Percentiles rank a stretch among this genome's conserved stretches.
Evolutionary conservation across 2,329 filamentous ascomycete genomes (phyloP).

Genomic region (Pseudohalonectria lignicola): DNA sequence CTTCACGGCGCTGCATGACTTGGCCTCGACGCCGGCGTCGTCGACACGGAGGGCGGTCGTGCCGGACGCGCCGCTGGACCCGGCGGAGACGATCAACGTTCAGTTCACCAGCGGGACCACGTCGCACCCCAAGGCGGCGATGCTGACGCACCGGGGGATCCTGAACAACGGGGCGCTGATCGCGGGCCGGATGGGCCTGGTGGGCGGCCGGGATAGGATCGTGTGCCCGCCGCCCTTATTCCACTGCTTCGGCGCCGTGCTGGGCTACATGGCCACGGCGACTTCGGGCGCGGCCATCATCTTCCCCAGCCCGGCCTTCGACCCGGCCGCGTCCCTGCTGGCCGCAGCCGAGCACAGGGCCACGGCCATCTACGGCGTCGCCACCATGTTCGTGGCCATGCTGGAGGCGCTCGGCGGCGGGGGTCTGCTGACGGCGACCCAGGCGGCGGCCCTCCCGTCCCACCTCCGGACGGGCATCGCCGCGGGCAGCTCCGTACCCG

Average conservation of each 20-base stretch:
- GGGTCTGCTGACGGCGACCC: slow-evolving; percentile 11
- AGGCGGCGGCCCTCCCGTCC: slow-evolving; percentile 13
- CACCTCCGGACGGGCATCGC: slow-evolving; percentile 79
- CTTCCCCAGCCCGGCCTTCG: slow-evolving; percentile 79
- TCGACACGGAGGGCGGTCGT: slow-evolving; percentile 20
- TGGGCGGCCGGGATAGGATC: slow-evolving; percentile 58
- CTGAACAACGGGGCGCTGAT: slow-evolving; percentile 88
- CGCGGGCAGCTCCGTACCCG: slow-evolving; percentile 76
- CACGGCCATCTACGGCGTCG: slow-evolving; percentile 72
- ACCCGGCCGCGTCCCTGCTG: slow-evolving; percentile 59
- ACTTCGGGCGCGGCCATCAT: slow-evolving; percentile 71
- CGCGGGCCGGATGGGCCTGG: slow-evolving; percentile 74
- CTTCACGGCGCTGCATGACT: slow-evolving; percentile 27
- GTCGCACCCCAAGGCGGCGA: slow-evolving; percentile 80
- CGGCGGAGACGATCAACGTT: slow-evolving; percentile 76
- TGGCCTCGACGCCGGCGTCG: slow-evolving; percentile 5
- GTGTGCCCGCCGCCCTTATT: slow-evolving; percentile 82
- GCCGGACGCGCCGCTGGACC: slow-evolving; percentile 35
- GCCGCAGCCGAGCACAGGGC: slow-evolving; percentile 42
- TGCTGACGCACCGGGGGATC: slow-evolving; percentile 74
- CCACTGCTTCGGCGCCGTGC: slow-evolving; percentile 80
- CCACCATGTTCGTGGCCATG: slow-evolving; percentile 89
- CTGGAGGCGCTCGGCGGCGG: slow-evolving; percentile 59
- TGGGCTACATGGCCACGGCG: slow-evolving; percentile 94
- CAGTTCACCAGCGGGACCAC: slow-evolving; percentile 98